A percentile compares a stretch with the other conserved stretches of the same genome.
These are phyloP conservation scores for Pseudoneurospora amorphoporcata DNA, from an alignment of 495 filamentous ascomycete species.

Conservation along the genomic window DNA sequence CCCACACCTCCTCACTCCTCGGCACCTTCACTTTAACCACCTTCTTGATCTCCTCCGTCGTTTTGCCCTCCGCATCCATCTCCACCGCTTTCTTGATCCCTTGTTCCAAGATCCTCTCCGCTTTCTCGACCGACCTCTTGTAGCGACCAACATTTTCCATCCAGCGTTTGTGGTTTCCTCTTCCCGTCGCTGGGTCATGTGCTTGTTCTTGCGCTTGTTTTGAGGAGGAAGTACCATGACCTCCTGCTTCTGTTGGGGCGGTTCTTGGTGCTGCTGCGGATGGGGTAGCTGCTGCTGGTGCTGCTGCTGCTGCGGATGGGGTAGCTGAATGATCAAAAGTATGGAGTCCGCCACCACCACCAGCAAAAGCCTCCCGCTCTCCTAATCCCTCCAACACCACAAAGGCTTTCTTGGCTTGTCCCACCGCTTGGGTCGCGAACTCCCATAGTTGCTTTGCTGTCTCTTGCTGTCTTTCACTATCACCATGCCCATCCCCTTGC, in stretches of 20 bases:
- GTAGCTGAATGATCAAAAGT: no score
- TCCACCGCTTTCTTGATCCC: conserved; percentile 13
- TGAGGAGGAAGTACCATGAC: no score
- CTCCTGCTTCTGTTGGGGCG: background rate
- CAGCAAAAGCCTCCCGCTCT: conserved; percentile 32
- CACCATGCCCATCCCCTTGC: no score
- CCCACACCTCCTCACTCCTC: conserved; percentile 19
- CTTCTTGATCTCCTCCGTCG: conserved; percentile 44
- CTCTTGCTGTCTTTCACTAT: background rate
- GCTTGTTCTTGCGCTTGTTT: background rate
- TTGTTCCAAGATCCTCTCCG: background rate
- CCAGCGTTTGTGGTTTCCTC: background rate
- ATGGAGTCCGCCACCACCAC: background rate
- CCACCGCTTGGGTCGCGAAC: conserved; percentile 48
- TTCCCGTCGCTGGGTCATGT: background rate
- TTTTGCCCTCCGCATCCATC: conserved; percentile 44
- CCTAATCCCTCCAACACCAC: conserved; percentile 45
- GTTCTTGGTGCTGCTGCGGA: no score
- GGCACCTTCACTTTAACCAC: conserved; percentile 47
- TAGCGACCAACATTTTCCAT: background rate
- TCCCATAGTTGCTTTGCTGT: conserved; percentile 40
- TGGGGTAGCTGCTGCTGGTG: background rate
- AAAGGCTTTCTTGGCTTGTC: conserved; percentile 53
- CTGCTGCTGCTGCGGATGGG: background rate
- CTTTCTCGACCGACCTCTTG: background rate